phyloP scores from a whole-genome alignment of 192 early-diverging fungal species.

The Tieghemiomyces parasiticus region DNA sequence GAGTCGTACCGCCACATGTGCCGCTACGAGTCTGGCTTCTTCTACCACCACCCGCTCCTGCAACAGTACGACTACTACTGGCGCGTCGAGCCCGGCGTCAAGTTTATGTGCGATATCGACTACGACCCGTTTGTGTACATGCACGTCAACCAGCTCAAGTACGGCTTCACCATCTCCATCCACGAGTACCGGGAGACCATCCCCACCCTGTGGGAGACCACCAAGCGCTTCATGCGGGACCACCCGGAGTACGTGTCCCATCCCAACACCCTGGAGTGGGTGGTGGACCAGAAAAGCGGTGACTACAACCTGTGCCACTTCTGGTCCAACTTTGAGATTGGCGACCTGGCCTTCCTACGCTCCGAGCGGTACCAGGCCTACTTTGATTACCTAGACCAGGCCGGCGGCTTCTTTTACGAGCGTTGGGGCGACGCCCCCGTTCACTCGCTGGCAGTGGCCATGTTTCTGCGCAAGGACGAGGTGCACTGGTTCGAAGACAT shows the following conservation, averaged over 20 bases:
- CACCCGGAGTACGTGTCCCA: conserved; percentile 33
- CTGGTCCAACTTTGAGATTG: conserved; percentile 83
- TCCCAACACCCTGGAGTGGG: conserved; percentile 28
- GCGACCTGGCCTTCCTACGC: conserved; percentile 40
- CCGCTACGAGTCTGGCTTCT: conserved; percentile 63
- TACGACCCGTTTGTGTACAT: conserved; percentile 75
- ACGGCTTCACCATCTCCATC: conserved; percentile 65
- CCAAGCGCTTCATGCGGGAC: conserved; percentile 31
- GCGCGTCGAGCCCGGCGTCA: conserved; percentile 73
- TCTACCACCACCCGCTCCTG: conserved; percentile 55
- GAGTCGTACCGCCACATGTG: conserved; percentile 65
- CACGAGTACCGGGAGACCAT: conserved; percentile 54
- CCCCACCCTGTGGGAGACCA: conserved; percentile 52
- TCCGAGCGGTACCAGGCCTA: conserved; percentile 44
- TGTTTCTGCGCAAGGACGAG: conserved; percentile 35
- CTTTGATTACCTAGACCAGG: conserved; percentile 54
- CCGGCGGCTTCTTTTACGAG: conserved; percentile 79
- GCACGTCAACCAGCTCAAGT: conserved; percentile 60
- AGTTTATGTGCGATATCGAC: conserved; percentile 64
- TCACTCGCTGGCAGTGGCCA: conserved; percentile 41
- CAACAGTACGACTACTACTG: conserved; percentile 70
- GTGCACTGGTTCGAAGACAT: conserved; percentile 60
- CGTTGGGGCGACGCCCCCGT: conserved; percentile 62
- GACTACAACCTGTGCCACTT: conserved; percentile 73
- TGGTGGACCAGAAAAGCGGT: conserved; percentile 33